A percentile compares a stretch with the other conserved stretches of the same genome.
Evolutionary conservation across 805 yeast genomes (phyloP).

Genomic region (Priceomyces castillae): DNA sequence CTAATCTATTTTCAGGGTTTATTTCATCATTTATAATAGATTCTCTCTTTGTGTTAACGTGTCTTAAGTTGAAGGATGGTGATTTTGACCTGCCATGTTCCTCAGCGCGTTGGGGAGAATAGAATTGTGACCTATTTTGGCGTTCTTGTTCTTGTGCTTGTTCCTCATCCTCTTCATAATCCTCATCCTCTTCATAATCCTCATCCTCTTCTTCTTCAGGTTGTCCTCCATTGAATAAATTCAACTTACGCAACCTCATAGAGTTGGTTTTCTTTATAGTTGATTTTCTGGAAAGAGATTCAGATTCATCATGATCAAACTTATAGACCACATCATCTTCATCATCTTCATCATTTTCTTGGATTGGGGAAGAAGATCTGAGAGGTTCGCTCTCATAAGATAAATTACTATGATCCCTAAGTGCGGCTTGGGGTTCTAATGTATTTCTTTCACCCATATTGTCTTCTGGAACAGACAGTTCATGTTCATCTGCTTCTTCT

Average conservation of each 20-base stretch:
- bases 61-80: constrained; percentile 17
- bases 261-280: constrained; percentile 41
- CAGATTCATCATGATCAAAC: constrained; percentile 27
- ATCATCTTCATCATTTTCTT: constrained; percentile 12
- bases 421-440: not conserved
- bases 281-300: constrained; percentile 34
- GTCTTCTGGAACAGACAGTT: not conserved
- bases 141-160: too few relatives aligned
- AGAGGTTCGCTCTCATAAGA: not conserved
- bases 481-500: constrained; percentile 35
- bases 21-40: constrained; percentile 14
- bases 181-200: too few relatives aligned
- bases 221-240: constrained; percentile 24
- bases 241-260: constrained; percentile 39
- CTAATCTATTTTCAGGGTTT: constrained; percentile 9
- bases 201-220: constrained; percentile 1
- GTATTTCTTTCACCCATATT: not conserved
- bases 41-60: constrained; percentile 8
- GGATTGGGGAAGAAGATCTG: constrained; percentile 5
- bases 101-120: not conserved
- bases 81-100: constrained; percentile 6
- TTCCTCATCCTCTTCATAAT: constrained; percentile 2
- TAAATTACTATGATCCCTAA: not conserved
- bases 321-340: constrained; percentile 31
- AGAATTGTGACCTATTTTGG: not conserved